phyloP scores from a whole-genome alignment of 2,329 filamentous ascomycete species.

The Aspergillus clavatus region DNA sequence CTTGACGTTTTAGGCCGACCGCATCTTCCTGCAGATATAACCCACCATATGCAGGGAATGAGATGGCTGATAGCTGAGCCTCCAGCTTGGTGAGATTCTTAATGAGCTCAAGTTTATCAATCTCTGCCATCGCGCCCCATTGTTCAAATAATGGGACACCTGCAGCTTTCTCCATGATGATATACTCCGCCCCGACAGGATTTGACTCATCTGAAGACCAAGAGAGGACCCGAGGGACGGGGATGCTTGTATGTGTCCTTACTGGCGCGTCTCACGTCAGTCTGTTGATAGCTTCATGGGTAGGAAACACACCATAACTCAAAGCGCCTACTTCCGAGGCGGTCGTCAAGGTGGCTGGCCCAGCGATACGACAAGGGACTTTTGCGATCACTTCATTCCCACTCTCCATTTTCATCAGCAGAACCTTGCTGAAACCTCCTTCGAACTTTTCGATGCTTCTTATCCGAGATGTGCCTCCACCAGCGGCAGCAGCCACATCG shows the following conservation, averaged over 20 bases:
- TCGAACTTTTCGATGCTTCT: slow-evolving; percentile 23
- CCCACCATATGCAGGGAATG: slow-evolving; percentile 22
- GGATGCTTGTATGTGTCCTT: slow-evolving; percentile 17
- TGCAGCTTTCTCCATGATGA: slow-evolving; percentile 37
- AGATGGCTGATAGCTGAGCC: slow-evolving; percentile 17
- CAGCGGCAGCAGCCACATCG: slow-evolving; percentile 11
- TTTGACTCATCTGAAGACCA: slow-evolving; percentile 22
- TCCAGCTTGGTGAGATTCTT: slow-evolving; percentile 20
- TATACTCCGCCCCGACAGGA: slow-evolving; percentile 36
- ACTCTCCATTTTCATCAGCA: slow-evolving; percentile 26
- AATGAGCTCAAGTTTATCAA: slow-evolving; percentile 20
- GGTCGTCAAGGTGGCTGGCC: slow-evolving; percentile 24
- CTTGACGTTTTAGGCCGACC: background rate
- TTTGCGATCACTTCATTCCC: slow-evolving; percentile 30
- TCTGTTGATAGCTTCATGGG: background rate
- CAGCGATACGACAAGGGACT: slow-evolving; percentile 28
- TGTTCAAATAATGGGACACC: slow-evolving; percentile 29
- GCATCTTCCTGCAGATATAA: slow-evolving; percentile 19
- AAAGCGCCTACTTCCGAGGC: slow-evolving; percentile 29
- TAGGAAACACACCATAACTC: slow-evolving; percentile 18
- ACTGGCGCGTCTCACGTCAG: slow-evolving; percentile 11
- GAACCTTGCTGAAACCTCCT: slow-evolving; percentile 31
- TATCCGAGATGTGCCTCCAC: slow-evolving; percentile 11
- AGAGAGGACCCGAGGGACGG: slow-evolving; percentile 21
- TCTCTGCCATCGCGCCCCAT: slow-evolving; percentile 20